Conservation (phyloP, 345 rosid genomes). For the Citrus hindsii region DNA sequence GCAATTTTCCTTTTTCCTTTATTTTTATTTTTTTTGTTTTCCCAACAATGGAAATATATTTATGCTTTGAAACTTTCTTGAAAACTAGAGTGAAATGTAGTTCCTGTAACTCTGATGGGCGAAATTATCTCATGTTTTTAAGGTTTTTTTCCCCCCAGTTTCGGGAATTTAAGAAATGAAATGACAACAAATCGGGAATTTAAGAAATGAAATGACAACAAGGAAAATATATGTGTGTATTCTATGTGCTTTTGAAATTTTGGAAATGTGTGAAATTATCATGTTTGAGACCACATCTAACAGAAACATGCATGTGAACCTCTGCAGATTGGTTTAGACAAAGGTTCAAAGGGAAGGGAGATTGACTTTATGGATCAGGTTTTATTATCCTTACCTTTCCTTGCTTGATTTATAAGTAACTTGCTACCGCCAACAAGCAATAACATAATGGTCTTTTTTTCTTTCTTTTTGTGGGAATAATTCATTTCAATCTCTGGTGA, state of each 20-base stretch:
- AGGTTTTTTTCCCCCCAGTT: no score
- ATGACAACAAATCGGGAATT: no score
- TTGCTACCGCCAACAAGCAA: background rate
- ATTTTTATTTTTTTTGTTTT: no score
- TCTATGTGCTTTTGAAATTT: background rate
- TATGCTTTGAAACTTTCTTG: background rate
- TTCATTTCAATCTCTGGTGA: background rate
- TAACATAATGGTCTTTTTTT: background rate
- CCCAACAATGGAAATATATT: background rate
- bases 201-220: no score
- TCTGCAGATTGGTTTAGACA: slow-evolving; percentile 82
- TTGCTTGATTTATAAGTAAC: background rate
- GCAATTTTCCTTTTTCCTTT: background rate
- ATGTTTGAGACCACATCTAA: background rate
- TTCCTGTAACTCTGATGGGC: background rate
- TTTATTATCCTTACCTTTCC: background rate
- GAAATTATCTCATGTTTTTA: background rate
- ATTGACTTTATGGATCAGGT: slow-evolving; percentile 84
- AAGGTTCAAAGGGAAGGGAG: slow-evolving; percentile 75
- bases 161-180: background rate
- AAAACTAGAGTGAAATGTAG: background rate
- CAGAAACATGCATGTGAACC: background rate
- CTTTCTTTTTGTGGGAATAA: background rate
- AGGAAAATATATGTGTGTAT: background rate
- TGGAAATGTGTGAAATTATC: background rate